Evolutionary conservation across 495 filamentous ascomycete genomes (phyloP), one percentile per base, ranked within the genome.

Genomic region (Aspergillus sparsus): DNA sequence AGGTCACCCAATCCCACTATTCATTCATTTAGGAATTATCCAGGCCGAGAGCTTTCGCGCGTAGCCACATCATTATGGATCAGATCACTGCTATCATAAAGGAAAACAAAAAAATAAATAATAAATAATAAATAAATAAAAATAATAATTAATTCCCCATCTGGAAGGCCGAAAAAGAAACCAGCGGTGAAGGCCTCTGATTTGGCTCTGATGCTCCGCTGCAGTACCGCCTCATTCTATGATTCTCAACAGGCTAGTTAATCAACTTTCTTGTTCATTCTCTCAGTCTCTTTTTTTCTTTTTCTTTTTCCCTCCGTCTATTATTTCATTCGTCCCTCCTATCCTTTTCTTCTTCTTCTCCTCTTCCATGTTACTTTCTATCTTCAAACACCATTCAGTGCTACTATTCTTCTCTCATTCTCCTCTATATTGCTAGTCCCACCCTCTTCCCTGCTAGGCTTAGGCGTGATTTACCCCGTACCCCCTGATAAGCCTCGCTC

Each of bases 141-240:
- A 34, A 45, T 10, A 34, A 53, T 6, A 21, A 50, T 59, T 44
- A 31, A 33, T 51, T 53, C 12, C 34, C 41, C 15, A 31, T 54
- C n/a, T 47, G 52, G 39, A 34, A 18, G 49, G 58, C 44, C 44
- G 44, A 15, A 47, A 47, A 47, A 47, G 44, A 47, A 62, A 66
- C 60, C 62, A 57, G 62, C 62, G 65, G 65, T 62, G 62, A 63
- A 58, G 55, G 58, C 52, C 46, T 54, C 55, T 67, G 61, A 64
- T 64, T 62, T 66, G 64, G 64, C 54, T 57, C 44, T 47, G 44
- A 9, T 47, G 44, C 32, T 41, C 51, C 49, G 53, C 63, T 62
- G 65, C 62, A 62, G 61, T 61, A 55, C 59, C 61, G 63, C 63
- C 63, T 69, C 66, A 66, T 63, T 62, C 57, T 65, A 35, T 31